phyloP scores from a whole-genome alignment of 1,284 basidiomycete genomes.

The Cryptococcus sp. region DNA sequence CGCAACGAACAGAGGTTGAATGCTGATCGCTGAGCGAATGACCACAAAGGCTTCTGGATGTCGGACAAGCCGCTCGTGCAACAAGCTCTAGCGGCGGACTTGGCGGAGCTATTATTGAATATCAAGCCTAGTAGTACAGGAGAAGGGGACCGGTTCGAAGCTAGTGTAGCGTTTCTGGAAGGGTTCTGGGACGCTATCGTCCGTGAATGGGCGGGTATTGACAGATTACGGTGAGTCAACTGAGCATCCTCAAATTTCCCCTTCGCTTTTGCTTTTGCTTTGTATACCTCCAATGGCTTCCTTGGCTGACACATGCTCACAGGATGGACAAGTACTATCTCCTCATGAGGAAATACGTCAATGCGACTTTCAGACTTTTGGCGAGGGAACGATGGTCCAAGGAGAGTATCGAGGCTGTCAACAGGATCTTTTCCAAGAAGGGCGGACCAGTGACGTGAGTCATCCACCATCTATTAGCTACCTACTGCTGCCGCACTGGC shows the following conservation, averaged over 20 bases:
- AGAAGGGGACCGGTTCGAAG: constrained; percentile 38
- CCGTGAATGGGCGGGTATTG: constrained; percentile 89
- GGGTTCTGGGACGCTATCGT: constrained; percentile 90
- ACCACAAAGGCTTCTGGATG: constrained; percentile 91
- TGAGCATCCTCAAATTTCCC: not conserved
- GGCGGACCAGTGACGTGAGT: constrained; percentile 78
- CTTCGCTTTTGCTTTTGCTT: constrained; percentile 21
- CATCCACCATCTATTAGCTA: not conserved
- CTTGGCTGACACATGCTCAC: constrained; percentile 14
- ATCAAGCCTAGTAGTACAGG: constrained; percentile 58
- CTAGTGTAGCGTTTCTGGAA: constrained; percentile 73
- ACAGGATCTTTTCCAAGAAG: constrained; percentile 61
- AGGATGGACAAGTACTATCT: constrained; percentile 98
- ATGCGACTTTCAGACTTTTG: constrained; percentile 79
- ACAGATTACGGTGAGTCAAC: constrained; percentile 70
- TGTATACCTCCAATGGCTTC: not conserved
- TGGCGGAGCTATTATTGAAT: constrained; percentile 75
- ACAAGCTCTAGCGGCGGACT: constrained; percentile 81
- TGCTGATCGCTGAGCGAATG: not conserved
- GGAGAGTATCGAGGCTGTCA: constrained; percentile 62
- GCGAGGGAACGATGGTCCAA: constrained; percentile 69
- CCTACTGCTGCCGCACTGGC: not conserved
- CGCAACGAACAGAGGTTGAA: not conserved
- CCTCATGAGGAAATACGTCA: constrained; percentile 84
- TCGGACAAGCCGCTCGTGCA: constrained; percentile 97